Conservation (phyloP, 139 green algal genomes). For the Pseudopediastrum boryanum region DNA sequence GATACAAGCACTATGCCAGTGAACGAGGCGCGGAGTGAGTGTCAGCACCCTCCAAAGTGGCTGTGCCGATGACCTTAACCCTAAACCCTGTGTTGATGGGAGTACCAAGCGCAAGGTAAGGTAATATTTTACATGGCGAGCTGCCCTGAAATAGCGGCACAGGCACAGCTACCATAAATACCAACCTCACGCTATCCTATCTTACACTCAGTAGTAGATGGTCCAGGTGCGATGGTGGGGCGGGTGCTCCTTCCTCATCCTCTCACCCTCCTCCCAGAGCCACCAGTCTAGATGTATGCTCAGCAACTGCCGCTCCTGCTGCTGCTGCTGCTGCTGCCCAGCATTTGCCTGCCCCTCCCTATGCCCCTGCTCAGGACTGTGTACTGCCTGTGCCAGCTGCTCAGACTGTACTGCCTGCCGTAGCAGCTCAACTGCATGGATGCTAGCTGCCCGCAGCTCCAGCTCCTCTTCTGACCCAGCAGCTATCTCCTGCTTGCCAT, state of each 20-base stretch:
- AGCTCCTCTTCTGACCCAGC: constrained; percentile 68
- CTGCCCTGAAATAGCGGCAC: too few relatives aligned
- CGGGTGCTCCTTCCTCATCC: constrained; percentile 35
- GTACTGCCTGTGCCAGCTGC: neutral
- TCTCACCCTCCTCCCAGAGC: constrained; percentile 83
- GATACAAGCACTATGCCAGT: too few relatives aligned
- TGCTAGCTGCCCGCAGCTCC: constrained; percentile 74
- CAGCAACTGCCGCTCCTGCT: constrained; percentile 16
- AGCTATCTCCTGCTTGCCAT: constrained; percentile 42
- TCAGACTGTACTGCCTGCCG: constrained; percentile 34
- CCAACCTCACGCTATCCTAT: too few relatives aligned
- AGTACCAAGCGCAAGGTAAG: too few relatives aligned
- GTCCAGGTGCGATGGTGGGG: constrained; percentile 81
- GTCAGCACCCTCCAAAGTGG: too few relatives aligned
- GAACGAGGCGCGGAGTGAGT: too few relatives aligned
- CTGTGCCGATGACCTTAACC: too few relatives aligned
- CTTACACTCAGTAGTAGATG: constrained; percentile 77
- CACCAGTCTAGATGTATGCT: constrained; percentile 84
- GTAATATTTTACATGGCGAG: too few relatives aligned
- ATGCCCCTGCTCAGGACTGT: neutral
- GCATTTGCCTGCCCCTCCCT: neutral
- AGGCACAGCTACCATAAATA: too few relatives aligned
- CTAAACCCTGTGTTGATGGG: too few relatives aligned
- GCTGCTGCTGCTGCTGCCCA: constrained; percentile 6
- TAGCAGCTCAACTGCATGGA: constrained; percentile 75